A percentile compares a stretch with the other conserved stretches of the same genome.
phyloP scores from a whole-genome alignment of 345 rosid genomes.

The Iberis pinnata region DNA sequence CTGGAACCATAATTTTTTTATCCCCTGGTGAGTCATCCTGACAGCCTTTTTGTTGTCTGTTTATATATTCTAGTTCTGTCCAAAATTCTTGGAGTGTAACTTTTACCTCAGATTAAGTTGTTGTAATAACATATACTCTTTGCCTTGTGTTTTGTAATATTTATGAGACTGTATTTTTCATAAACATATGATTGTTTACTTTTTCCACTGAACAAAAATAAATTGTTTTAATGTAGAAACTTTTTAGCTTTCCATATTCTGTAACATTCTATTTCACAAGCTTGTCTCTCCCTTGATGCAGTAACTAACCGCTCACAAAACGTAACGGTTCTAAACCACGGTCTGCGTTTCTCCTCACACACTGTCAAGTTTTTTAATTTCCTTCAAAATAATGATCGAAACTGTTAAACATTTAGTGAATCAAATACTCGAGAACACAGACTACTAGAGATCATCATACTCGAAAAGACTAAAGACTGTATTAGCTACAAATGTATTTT shows the following conservation, averaged over 20 bases:
- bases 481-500: too few relatives aligned
- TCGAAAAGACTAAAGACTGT: too few relatives aligned
- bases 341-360: constrained; percentile 55
- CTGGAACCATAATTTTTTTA: background rate
- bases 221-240: constrained; percentile 9
- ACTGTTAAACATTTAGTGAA: too few relatives aligned
- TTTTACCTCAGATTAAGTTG: constrained; percentile 20
- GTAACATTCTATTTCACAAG: constrained; percentile 36
- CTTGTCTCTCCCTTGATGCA: constrained; percentile 43
- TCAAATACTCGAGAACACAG: too few relatives aligned
- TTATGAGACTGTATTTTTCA: too few relatives aligned
- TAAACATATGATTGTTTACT: too few relatives aligned
- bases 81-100: constrained; percentile 17
- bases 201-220: too few relatives aligned
- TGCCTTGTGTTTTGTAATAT: constrained; percentile 18
- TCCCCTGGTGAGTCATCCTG: background rate
- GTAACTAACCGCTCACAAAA: constrained; percentile 54
- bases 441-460: too few relatives aligned
- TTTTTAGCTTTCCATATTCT: constrained; percentile 35
- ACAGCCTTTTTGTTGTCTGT: constrained; percentile 12
- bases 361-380: constrained; percentile 71
- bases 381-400: too few relatives aligned
- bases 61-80: constrained; percentile 25
- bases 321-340: constrained; percentile 72
- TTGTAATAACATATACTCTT: constrained; percentile 26